These are phyloP conservation scores for Xylariaceae sp. DNA, from an alignment of 2,329 filamentous ascomycete genomes.

Conservation along the genomic window DNA sequence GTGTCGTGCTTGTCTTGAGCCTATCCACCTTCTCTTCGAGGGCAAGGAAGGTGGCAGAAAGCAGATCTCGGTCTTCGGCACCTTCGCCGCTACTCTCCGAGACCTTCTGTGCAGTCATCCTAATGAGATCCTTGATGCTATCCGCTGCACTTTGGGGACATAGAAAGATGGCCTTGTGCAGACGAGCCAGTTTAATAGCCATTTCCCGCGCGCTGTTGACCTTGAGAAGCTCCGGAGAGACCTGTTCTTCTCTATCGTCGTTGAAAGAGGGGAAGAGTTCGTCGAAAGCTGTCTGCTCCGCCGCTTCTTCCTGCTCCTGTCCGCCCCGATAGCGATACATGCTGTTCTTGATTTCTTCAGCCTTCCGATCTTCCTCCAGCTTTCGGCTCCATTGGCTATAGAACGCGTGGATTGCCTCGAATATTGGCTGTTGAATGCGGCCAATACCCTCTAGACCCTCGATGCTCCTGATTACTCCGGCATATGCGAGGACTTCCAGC, in stretches of 20 bases:
- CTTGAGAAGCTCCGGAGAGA: conserved; percentile 25
- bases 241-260: conserved; percentile 40
- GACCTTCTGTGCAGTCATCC: conserved; percentile 37
- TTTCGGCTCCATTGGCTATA: conserved; percentile 77
- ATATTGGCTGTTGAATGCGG: conserved; percentile 48
- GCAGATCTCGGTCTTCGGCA: conserved; percentile 46
- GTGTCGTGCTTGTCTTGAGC: conserved; percentile 35
- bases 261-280: conserved; percentile 78
- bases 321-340: conserved; percentile 81
- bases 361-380: conserved; percentile 69
- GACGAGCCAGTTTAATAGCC: conserved; percentile 55
- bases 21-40: conserved; percentile 56
- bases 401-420: conserved; percentile 64
- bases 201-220: conserved; percentile 44
- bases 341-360: conserved; percentile 66
- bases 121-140: conserved; percentile 41
- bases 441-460: conserved; percentile 42
- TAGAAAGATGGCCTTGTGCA: conserved; percentile 53
- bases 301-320: conserved; percentile 68
- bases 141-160: conserved; percentile 35
- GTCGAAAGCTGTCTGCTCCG: conserved; percentile 68
- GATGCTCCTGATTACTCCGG: conserved; percentile 40
- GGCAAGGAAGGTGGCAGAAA: conserved; percentile 61
- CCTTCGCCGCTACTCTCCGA: conserved; percentile 31
- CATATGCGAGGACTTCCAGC: conserved; percentile 47